Evolutionary conservation across 2,329 filamentous ascomycete genomes (phyloP).

Genomic region (Sarocladium strictum): DNA sequence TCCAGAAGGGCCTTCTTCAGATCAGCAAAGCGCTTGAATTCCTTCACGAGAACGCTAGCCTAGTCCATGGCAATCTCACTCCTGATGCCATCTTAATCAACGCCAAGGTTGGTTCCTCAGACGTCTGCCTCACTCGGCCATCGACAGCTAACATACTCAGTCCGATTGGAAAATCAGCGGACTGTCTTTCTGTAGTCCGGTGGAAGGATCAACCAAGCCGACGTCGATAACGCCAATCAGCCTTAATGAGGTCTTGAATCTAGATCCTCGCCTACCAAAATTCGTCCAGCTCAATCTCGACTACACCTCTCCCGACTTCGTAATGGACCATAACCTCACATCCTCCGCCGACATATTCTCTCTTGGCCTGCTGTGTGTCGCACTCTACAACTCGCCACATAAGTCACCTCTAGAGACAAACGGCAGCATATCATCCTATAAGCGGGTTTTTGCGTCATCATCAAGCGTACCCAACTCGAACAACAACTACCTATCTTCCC

Average conservation of each 20-base stretch:
- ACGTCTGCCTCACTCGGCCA: no score
- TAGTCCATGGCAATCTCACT: slow-evolving; percentile 91
- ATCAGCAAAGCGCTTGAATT: slow-evolving; percentile 93
- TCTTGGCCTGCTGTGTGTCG: slow-evolving; percentile 78
- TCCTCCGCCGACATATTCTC: slow-evolving; percentile 89
- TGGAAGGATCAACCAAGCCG: slow-evolving; percentile 66
- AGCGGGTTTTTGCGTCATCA: slow-evolving; percentile 72
- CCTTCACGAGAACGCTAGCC: slow-evolving; percentile 85
- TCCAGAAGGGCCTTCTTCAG: slow-evolving; percentile 92
- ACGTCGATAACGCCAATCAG: slow-evolving; percentile 75
- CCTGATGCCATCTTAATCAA: slow-evolving; percentile 93
- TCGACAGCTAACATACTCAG: slow-evolving; percentile 35
- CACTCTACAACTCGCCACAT: slow-evolving; percentile 93
- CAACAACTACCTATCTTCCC: slow-evolving; percentile 81
- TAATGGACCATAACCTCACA: slow-evolving; percentile 83
- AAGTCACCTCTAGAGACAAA: slow-evolving; percentile 78
- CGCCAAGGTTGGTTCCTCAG: slow-evolving; percentile 68
- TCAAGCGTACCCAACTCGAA: slow-evolving; percentile 69
- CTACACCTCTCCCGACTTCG: slow-evolving; percentile 91
- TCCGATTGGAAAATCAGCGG: slow-evolving; percentile 98
- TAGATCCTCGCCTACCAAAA: slow-evolving; percentile 76
- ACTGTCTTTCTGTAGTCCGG: slow-evolving; percentile 80
- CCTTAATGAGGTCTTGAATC: slow-evolving; percentile 75
- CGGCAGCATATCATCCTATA: slow-evolving; percentile 77
- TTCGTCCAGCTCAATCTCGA: slow-evolving; percentile 86